A percentile compares a stretch with the other conserved stretches of the same genome.
These are phyloP conservation scores for Mycena galericulata DNA, from an alignment of 768 basidiomycete species.

Conservation along the genomic window DNA sequence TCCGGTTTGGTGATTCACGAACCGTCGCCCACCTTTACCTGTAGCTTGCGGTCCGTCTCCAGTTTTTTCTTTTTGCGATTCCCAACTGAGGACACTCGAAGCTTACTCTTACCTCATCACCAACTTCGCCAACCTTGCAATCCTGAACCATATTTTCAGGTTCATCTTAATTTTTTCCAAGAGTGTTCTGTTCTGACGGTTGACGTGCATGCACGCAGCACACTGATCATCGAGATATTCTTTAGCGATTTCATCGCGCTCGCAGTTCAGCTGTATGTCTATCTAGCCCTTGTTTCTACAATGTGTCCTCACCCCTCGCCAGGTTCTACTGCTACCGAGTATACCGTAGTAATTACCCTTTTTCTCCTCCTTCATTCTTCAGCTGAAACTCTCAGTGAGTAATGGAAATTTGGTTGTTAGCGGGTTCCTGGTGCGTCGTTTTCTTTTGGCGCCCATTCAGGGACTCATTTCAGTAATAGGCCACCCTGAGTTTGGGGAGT, in stretches of 20 bases:
- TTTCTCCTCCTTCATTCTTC: background rate
- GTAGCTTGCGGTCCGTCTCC: constrained; percentile 1
- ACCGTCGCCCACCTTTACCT: too few species aligned
- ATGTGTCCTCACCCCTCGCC: background rate
- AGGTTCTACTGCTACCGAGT: constrained; percentile 21
- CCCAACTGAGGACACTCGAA: background rate
- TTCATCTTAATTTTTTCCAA: background rate
- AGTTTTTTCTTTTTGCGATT: background rate
- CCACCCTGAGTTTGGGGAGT: background rate
- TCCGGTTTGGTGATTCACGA: too few species aligned
- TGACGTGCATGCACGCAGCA: constrained; percentile 18
- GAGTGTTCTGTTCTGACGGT: background rate
- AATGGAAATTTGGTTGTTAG: constrained; percentile 18
- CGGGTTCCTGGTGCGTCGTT: constrained; percentile 12
- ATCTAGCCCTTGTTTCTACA: background rate
- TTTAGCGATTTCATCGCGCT: constrained; percentile 28
- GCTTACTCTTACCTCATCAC: constrained; percentile 5
- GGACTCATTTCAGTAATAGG: background rate
- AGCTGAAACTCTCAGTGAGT: constrained; percentile 11
- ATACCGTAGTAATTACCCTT: background rate
- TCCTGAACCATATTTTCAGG: constrained; percentile 20
- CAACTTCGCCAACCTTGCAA: constrained; percentile 20
- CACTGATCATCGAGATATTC: constrained; percentile 33
- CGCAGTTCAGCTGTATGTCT: constrained; percentile 24
- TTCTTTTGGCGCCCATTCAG: background rate